phyloP scores from a whole-genome alignment of 108 stramenopile species.

The Fragilariopsis cylindrus region DNA sequence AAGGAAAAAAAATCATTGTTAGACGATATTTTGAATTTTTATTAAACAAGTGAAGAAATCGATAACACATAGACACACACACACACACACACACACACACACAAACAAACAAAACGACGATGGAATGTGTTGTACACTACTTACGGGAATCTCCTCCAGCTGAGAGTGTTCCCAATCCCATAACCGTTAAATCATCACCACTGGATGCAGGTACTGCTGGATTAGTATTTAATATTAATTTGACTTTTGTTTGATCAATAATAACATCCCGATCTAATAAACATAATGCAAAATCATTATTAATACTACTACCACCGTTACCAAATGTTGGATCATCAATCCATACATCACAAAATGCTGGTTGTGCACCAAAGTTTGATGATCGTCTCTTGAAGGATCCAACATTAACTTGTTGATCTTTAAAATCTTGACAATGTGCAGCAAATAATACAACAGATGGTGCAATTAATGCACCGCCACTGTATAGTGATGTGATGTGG shows the following conservation, averaged over 20 bases:
- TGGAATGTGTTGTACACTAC: no score
- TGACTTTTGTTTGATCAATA: slow-evolving; percentile 18
- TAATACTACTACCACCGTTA: slow-evolving; percentile 21
- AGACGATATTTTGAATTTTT: no score
- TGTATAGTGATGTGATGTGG: no score
- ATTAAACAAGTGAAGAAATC: no score
- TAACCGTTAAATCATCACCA: slow-evolving; percentile 36
- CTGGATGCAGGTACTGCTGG: slow-evolving; percentile 21
- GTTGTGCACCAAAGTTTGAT: background rate
- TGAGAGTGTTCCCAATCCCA: slow-evolving; percentile 34
- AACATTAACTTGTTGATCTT: background rate
- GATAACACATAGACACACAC: no score
- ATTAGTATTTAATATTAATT: slow-evolving; percentile 38
- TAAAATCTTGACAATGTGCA: slow-evolving; percentile 4
- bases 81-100: no score
- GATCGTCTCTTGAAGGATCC: background rate
- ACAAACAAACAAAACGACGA: no score
- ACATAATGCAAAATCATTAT: slow-evolving; percentile 41
- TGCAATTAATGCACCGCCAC: slow-evolving; percentile 7
- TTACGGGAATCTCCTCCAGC: background rate
- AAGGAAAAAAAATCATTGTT: no score
- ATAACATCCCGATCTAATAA: slow-evolving; percentile 24
- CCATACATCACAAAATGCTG: slow-evolving; percentile 1
- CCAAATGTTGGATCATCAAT: background rate
- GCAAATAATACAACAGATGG: slow-evolving; percentile 8